Evolutionary conservation across 1,139 yeast species (phyloP), one percentile per base, ranked within the genome.

Genomic region (Saccharomycopsis hybrid): DNA sequence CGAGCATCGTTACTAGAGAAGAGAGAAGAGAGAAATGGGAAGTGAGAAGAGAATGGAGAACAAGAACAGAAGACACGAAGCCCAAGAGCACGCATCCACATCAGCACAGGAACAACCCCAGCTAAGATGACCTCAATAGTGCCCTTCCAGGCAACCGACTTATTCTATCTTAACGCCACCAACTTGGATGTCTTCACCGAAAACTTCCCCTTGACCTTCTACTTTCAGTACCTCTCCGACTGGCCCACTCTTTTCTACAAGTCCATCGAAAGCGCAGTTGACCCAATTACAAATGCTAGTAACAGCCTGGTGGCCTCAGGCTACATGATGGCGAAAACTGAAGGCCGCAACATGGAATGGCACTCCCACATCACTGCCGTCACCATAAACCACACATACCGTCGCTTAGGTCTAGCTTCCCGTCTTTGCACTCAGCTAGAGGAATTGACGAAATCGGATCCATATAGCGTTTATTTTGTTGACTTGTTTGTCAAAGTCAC

Each of bases 311-410:
- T 68, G 44, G 71, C 77, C 25, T 78, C 83, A 44, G 94, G 92
- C 0, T 85, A 85, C 60, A 82, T 94, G 95, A 82, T 94, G 79
- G 98, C 95, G 13, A 94, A 94, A 65, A 83, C 95, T 2, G 98
- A 94, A 65, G 98, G 98, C 1, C 69, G 71, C 27, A 78, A 75
- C 18, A 78, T 75, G 50, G 95, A 89, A 57, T 92, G 97, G 96
- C 99, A 94, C 62, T 80, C 96, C 0, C 99, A 94, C 65, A 89
- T 94, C 52, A 89, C 97, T 0, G 98, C 98, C 0, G 96, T 94
- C 2, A 89, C 98, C 0, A 85, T 94, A 0, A 85, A 85, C 55
- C 82, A 86, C 29, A 82, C 80, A 49, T 90, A 85, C 61, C 71
- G 99, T 53, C 71, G 98, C 54, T 73, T 92, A 25, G 95, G 96